These are phyloP conservation scores for Ophiostoma tasmaniense DNA, from an alignment of 2,329 filamentous ascomycete genomes.

Conservation along the genomic window DNA sequence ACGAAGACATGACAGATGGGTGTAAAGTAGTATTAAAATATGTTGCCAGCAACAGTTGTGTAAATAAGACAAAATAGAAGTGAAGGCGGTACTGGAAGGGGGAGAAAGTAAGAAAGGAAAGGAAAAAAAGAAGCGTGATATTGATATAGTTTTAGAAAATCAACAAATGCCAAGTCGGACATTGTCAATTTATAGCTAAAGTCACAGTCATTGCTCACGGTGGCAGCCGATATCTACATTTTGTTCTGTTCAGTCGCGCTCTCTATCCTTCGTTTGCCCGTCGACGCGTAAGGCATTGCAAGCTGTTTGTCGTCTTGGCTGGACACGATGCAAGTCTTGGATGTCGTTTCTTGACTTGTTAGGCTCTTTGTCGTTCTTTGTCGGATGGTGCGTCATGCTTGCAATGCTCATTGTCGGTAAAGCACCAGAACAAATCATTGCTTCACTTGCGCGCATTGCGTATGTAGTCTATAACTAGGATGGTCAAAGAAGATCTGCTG, in stretches of 20 bases:
- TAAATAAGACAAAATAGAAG: not conserved
- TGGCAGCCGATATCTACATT: not conserved
- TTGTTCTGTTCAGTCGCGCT: not conserved
- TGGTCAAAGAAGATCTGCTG: not conserved
- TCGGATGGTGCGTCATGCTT: not conserved
- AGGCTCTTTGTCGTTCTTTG: not conserved
- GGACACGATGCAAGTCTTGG: conserved; percentile 1
- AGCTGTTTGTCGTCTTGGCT: not conserved
- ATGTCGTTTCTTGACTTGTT: not conserved
- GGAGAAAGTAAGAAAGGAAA: not conserved
- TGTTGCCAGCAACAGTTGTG: not conserved
- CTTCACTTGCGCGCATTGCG: not conserved
- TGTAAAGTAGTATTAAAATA: not conserved
- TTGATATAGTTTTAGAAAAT: not conserved
- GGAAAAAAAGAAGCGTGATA: not conserved
- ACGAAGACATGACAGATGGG: not conserved
- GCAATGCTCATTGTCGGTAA: not conserved
- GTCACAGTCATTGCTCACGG: not conserved
- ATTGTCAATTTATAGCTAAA: not conserved
- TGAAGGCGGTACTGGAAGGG: not conserved
- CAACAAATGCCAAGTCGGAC: not conserved
- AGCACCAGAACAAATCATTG: not conserved
- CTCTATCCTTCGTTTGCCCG: not conserved
- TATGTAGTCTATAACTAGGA: not conserved
- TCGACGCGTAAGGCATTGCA: not conserved